These are phyloP conservation scores for Candida peoriensis DNA, from an alignment of 805 yeast species.

Conservation along the genomic window DNA sequence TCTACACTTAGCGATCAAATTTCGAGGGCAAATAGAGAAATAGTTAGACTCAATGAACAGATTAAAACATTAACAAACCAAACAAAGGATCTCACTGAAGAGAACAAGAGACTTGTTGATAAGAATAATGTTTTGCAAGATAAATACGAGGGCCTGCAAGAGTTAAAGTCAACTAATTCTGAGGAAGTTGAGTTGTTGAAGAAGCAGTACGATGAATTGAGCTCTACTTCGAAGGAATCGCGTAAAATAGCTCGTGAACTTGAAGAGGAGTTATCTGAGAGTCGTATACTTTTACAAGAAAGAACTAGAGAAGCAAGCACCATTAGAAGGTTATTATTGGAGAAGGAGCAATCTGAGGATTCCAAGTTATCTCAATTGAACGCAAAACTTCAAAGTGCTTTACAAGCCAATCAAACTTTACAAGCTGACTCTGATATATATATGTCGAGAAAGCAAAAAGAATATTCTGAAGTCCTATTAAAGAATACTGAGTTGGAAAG, in stretches of 20 bases:
- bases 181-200: constrained; percentile 46
- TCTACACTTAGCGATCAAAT: constrained; percentile 30
- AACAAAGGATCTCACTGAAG: constrained; percentile 31
- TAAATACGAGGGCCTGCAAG: constrained; percentile 33
- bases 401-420: constrained; percentile 57
- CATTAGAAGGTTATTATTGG: constrained; percentile 62
- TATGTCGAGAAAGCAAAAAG: constrained; percentile 55
- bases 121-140: constrained; percentile 33
- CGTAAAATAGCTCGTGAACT: constrained; percentile 55
- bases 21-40: constrained; percentile 31
- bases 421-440: constrained; percentile 48
- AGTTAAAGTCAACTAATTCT: constrained; percentile 28
- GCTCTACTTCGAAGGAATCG: constrained; percentile 63
- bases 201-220: constrained; percentile 68
- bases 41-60: constrained; percentile 30
- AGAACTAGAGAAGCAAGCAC: constrained; percentile 74
- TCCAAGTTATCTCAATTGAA: constrained; percentile 49
- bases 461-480: constrained; percentile 55
- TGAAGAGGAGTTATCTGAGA: constrained; percentile 79
- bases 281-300: constrained; percentile 69
- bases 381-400: constrained; percentile 41
- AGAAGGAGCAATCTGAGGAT: constrained; percentile 57
- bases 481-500: constrained; percentile 37
- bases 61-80: constrained; percentile 33
- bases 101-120: constrained; percentile 38